Evolutionary conservation across 2,329 filamentous ascomycete genomes (phyloP).

Genomic region (Fusarium devonianum): DNA sequence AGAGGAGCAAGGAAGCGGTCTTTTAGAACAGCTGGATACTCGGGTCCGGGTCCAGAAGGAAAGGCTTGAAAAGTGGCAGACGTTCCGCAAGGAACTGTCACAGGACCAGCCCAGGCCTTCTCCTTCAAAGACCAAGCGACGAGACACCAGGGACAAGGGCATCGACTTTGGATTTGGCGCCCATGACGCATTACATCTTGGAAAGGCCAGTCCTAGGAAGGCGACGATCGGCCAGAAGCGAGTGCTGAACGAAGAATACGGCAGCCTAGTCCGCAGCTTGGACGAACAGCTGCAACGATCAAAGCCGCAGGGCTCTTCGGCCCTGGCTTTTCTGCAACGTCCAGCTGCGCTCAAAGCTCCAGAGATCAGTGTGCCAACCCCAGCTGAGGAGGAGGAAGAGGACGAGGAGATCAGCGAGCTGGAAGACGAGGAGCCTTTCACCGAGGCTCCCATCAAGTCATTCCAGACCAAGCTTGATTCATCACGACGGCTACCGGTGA

Average conservation of each 20-base stretch:
- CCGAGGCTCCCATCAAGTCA: conserved; percentile 35
- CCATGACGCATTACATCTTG: conserved; percentile 58
- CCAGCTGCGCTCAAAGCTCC: neutral
- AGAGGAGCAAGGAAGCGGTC: conserved; percentile 57
- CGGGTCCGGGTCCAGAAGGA: conserved; percentile 72
- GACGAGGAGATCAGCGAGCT: conserved; percentile 57
- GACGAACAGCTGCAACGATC: conserved; percentile 50
- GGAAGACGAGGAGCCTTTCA: conserved; percentile 53
- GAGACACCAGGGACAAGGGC: conserved; percentile 46
- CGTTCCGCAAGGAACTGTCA: conserved; percentile 63
- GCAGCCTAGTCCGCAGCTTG: conserved; percentile 52
- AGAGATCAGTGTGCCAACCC: conserved; percentile 1
- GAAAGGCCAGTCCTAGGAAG: conserved; percentile 45
- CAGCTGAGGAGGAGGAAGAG: conserved; percentile 23
- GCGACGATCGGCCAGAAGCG: conserved; percentile 28
- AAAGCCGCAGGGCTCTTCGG: conserved; percentile 24
- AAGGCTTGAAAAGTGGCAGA: conserved; percentile 76
- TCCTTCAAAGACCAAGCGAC: conserved; percentile 33
- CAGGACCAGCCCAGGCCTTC: conserved; percentile 42
- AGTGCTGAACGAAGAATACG: conserved; percentile 52
- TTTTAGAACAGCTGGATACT: conserved; percentile 75
- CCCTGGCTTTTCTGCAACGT: conserved; percentile 37
- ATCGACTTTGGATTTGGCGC: conserved; percentile 62
- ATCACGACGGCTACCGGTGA: conserved; percentile 32
- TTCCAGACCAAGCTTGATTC: conserved; percentile 35